Conservation (phyloP, 139 green algal genomes). For the Haematococcus lacustris region DNA sequence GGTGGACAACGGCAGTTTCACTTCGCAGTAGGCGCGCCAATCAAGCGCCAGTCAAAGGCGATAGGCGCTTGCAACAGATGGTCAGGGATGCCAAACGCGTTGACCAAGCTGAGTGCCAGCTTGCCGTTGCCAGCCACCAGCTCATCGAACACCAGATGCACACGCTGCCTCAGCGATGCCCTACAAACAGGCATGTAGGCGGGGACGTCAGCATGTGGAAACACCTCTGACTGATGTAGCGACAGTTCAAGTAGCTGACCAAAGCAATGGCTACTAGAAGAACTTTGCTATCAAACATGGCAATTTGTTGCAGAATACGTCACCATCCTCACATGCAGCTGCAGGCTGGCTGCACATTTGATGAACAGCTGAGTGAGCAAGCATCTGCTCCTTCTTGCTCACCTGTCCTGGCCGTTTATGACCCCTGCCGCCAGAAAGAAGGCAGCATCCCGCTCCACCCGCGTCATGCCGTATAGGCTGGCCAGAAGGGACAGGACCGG, state of each 20-base stretch:
- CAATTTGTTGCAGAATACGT: too few relatives aligned
- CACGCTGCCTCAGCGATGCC: conserved; percentile 30
- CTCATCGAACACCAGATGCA: conserved; percentile 39
- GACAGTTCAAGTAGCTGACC: too few relatives aligned
- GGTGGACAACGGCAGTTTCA: too few relatives aligned
- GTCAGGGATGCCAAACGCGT: conserved; percentile 72
- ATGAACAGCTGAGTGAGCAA: too few relatives aligned
- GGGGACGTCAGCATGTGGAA: too few relatives aligned
- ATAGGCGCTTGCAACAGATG: conserved; percentile 70
- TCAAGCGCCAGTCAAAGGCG: conserved; percentile 48
- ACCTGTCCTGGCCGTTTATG: conserved; percentile 11
- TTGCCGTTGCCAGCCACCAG: conserved; percentile 33
- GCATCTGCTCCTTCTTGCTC: too few relatives aligned
- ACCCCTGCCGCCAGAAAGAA: conserved; percentile 40
- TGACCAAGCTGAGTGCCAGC: conserved; percentile 49
- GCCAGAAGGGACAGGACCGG: conserved; percentile 25
- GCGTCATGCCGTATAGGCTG: conserved; percentile 48
- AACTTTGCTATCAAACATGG: too few relatives aligned
- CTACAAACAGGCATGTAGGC: conserved; percentile 21
- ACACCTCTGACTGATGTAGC: too few relatives aligned
- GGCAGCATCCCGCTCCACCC: conserved; percentile 42
- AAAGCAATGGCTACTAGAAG: too few relatives aligned
- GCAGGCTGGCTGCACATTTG: too few relatives aligned
- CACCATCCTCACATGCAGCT: too few relatives aligned
- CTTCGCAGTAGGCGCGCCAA: too few relatives aligned